phyloP scores from a whole-genome alignment of 345 rosid genomes.

The Eucalyptus coolabah region DNA sequence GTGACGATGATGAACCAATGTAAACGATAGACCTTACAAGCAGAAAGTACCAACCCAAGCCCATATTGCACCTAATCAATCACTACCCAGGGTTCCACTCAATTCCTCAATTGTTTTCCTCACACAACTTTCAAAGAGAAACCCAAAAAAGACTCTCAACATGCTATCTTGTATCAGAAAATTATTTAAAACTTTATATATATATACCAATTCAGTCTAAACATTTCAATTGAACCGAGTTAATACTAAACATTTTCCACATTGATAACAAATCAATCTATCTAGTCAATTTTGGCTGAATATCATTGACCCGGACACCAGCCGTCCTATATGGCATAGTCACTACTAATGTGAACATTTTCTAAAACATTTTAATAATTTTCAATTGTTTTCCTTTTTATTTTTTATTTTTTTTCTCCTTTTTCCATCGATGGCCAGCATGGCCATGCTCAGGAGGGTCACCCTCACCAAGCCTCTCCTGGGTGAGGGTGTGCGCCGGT shows the following conservation, averaged over 20 bases:
- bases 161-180: background rate
- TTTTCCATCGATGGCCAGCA: too few relatives aligned
- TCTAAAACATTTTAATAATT: too few relatives aligned
- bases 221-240: too few relatives aligned
- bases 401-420: too few relatives aligned
- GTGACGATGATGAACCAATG: background rate
- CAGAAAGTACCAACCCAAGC: background rate
- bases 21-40: background rate
- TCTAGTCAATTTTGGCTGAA: rapidly evolving
- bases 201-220: too few relatives aligned
- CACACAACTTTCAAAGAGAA: background rate
- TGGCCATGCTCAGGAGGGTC: too few relatives aligned
- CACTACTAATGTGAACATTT: rapidly evolving
- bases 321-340: rapidly evolving
- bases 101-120: background rate
- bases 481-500: too few relatives aligned
- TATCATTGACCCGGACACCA: rapidly evolving
- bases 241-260: too few relatives aligned
- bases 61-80: background rate
- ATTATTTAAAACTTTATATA: too few relatives aligned
- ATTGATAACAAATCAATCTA: too few relatives aligned
- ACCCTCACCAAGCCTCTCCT: too few relatives aligned
- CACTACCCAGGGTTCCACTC: background rate
- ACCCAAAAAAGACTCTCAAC: background rate
- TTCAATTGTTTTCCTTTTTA: too few relatives aligned